Percentiles rank a stretch among this genome's conserved stretches.
phyloP scores from a whole-genome alignment of 2,329 filamentous ascomycete species.

The Chaetomiaceae sp. region DNA sequence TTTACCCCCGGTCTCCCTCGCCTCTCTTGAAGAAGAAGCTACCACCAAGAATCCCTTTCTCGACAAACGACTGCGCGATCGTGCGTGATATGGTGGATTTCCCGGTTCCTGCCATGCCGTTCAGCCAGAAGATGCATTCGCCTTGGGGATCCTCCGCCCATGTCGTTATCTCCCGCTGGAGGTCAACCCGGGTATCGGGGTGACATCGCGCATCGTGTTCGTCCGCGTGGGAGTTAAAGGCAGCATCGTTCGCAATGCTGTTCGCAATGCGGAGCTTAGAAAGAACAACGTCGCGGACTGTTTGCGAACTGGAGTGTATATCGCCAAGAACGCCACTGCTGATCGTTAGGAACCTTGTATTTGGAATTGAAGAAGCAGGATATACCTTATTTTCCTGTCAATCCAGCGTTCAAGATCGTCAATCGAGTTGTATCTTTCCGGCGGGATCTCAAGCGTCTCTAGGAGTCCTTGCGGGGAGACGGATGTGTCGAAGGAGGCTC shows the following conservation, averaged over 20 bases:
- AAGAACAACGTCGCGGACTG: too few relatives aligned
- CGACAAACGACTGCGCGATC: background rate
- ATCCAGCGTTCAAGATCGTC: too few relatives aligned
- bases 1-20: conserved; percentile 2
- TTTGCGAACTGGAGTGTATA: too few relatives aligned
- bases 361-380: too few relatives aligned
- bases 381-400: too few relatives aligned
- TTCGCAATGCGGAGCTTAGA: too few relatives aligned
- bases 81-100: conserved; percentile 6
- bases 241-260: conserved; percentile 19
- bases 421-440: too few relatives aligned
- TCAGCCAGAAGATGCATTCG: conserved; percentile 28
- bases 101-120: conserved; percentile 2
- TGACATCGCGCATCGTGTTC: conserved; percentile 33
- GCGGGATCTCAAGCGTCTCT: too few relatives aligned
- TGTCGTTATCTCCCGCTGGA: conserved; percentile 29
- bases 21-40: conserved; percentile 8
- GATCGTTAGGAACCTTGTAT: too few relatives aligned
- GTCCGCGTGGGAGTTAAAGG: conserved; percentile 35
- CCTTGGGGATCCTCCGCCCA: conserved; percentile 28
- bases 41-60: conserved; percentile 2
- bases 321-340: too few relatives aligned
- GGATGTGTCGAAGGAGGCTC: too few relatives aligned
- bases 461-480: too few relatives aligned
- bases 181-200: conserved; percentile 30